Evolutionary conservation across 129 eudicot genomes (phyloP).

Genomic region (Lactuca sativa): DNA sequence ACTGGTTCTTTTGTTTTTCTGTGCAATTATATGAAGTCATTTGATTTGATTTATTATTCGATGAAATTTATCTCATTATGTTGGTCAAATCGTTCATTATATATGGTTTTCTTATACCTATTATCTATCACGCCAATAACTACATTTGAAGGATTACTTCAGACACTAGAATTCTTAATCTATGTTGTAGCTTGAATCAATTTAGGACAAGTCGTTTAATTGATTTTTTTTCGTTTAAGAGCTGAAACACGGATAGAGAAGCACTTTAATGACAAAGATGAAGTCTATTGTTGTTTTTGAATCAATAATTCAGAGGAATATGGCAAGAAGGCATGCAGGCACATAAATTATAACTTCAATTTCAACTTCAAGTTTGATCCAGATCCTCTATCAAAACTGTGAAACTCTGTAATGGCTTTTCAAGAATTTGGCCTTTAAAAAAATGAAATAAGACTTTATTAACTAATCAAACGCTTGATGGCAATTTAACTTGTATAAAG

Average conservation of each 20-base stretch:
- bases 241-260: slow-evolving; percentile 53
- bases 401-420: no score
- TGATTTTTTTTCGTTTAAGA: slow-evolving; percentile 38
- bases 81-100: not conserved
- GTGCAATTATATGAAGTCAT: not conserved
- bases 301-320: slow-evolving; percentile 51
- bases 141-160: not conserved
- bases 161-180: not conserved
- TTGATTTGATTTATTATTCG: not conserved
- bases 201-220: not conserved
- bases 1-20: not conserved
- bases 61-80: not conserved
- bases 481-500: no score
- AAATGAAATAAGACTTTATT: no score
- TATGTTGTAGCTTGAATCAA: not conserved
- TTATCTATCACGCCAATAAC: no score
- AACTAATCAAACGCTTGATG: no score
- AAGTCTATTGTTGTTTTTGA: slow-evolving; percentile 52
- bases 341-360: no score
- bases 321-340: slow-evolving; percentile 56
- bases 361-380: no score
- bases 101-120: not conserved
- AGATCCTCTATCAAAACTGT: no score
- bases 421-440: no score
- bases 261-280: slow-evolving; percentile 48